Conservation (phyloP, 164 flowering plant species). For the Hamamelis virginiana region DNA sequence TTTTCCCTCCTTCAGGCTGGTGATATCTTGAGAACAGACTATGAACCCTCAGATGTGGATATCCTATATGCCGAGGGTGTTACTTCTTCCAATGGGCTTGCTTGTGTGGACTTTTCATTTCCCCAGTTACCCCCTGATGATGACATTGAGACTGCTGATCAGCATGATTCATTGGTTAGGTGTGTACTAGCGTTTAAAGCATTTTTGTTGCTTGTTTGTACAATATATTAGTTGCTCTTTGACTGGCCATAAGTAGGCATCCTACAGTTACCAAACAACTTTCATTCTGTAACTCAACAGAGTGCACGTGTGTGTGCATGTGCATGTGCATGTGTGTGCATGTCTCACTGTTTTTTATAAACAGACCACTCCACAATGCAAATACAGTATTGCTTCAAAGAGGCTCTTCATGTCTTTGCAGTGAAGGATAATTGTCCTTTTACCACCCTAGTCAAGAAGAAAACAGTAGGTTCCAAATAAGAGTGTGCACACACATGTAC, state of each 20-base stretch:
- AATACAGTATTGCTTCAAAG: neutral
- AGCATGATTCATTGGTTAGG: constrained; percentile 73
- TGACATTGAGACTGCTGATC: constrained; percentile 45
- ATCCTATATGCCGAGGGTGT: constrained; percentile 88
- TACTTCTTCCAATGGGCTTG: constrained; percentile 88
- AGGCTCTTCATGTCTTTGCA: neutral
- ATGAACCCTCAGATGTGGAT: constrained; percentile 83
- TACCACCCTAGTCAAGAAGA: neutral
- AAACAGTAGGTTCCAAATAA: no score
- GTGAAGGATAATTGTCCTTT: neutral
- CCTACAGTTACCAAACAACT: neutral
- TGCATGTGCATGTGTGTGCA: neutral
- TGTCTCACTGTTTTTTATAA: neutral
- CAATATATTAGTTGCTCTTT: neutral
- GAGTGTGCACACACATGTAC: no score
- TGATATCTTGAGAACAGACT: constrained; percentile 69
- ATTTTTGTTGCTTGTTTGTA: neutral
- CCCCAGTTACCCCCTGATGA: constrained; percentile 54
- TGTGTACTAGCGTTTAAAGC: constrained; percentile 23
- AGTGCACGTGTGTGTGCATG: neutral
- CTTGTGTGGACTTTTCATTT: constrained; percentile 74
- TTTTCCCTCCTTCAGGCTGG: constrained; percentile 66
- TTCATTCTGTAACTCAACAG: neutral
- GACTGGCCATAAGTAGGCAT: neutral
- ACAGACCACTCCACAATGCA: neutral